Evolutionary conservation across 371 early-diverging fungal species (phyloP).

Genomic region (Dichotomocladium elegans): DNA sequence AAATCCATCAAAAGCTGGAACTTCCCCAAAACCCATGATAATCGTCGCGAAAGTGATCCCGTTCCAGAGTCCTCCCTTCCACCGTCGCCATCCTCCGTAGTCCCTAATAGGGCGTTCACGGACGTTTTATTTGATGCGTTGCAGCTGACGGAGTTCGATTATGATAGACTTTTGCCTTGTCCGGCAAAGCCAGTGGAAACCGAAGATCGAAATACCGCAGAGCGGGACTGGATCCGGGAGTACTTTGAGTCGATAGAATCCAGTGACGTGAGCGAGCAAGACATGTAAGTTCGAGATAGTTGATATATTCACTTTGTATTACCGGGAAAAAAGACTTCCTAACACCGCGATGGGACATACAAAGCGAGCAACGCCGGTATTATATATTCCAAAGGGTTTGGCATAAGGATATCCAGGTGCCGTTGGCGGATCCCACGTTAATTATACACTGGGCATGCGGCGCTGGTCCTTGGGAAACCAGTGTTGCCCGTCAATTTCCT

Average conservation of each 20-base stretch:
- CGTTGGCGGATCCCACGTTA: background rate
- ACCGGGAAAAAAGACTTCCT: too few species aligned
- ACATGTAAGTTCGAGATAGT: background rate
- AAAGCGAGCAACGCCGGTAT: background rate
- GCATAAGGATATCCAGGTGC: background rate
- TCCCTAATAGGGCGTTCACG: too few species aligned
- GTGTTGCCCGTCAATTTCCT: background rate
- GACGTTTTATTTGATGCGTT: background rate
- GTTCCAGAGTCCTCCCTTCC: too few species aligned
- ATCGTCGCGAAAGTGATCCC: too few species aligned
- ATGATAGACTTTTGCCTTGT: too few species aligned
- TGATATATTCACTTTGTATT: background rate
- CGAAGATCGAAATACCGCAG: background rate
- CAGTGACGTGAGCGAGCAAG: background rate
- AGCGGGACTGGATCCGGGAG: background rate
- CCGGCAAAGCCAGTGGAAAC: too few species aligned
- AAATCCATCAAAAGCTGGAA: too few species aligned
- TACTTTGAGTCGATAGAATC: background rate
- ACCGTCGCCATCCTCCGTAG: too few species aligned
- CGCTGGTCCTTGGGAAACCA: background rate
- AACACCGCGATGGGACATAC: too few species aligned
- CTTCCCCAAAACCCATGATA: too few species aligned
- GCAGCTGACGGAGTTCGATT: background rate
- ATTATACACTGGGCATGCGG: conserved; percentile 1
- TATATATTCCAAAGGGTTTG: background rate